Evolutionary conservation across 371 early-diverging fungal species (phyloP).

Genomic region (Massospora cicadina): DNA sequence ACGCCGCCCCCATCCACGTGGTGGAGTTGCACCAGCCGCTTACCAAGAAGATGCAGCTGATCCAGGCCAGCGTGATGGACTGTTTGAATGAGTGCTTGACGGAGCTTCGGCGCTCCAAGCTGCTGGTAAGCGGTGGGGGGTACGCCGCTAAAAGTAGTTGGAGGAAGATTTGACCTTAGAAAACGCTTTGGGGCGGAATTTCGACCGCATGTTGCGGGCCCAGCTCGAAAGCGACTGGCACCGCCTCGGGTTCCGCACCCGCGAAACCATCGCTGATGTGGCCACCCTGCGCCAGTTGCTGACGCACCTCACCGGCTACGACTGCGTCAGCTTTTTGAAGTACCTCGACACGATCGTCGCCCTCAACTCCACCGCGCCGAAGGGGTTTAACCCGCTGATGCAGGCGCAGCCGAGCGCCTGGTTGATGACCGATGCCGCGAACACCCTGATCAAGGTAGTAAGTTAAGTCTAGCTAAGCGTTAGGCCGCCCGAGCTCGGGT

Average conservation of each 20-base stretch:
- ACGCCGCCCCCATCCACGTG: constrained; percentile 32
- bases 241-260: constrained; percentile 44
- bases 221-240: constrained; percentile 86
- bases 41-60: constrained; percentile 57
- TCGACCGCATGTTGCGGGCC: constrained; percentile 49
- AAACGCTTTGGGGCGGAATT: constrained; percentile 61
- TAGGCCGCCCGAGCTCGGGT: neutral
- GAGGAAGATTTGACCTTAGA: constrained; percentile 77
- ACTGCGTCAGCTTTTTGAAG: constrained; percentile 71
- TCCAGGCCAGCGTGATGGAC: constrained; percentile 68
- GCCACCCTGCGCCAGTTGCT: constrained; percentile 48
- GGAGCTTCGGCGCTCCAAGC: constrained; percentile 51
- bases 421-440: constrained; percentile 74
- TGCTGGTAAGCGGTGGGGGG: constrained; percentile 20
- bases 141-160: constrained; percentile 26
- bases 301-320: constrained; percentile 56
- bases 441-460: constrained; percentile 36
- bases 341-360: constrained; percentile 69
- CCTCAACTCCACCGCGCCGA: constrained; percentile 21
- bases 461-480: neutral
- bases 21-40: constrained; percentile 68
- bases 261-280: constrained; percentile 59
- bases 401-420: constrained; percentile 37
- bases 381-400: constrained; percentile 13
- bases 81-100: constrained; percentile 62